A percentile compares a stretch with the other conserved stretches of the same genome.
Conservation (phyloP, 495 filamentous ascomycete genomes). For the Podospora comata region DNA sequence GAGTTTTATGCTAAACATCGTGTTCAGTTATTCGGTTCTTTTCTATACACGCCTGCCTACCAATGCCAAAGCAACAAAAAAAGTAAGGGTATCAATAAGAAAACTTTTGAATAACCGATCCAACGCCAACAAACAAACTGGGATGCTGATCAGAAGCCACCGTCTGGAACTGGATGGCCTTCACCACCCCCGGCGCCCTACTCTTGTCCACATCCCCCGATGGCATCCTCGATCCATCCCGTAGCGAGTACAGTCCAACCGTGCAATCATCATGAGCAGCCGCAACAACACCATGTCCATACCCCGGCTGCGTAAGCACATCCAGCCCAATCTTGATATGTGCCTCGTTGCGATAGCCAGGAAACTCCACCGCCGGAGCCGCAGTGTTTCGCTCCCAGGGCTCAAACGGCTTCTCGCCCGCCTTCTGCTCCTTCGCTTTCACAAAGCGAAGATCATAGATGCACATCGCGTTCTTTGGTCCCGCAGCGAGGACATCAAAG, state of each 20-base stretch:
- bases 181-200: constrained; percentile 16
- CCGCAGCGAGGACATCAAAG: constrained; percentile 40
- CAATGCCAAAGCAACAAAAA: not conserved
- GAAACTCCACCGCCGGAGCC: constrained; percentile 36
- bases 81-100: constrained; percentile 24
- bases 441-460: constrained; percentile 42
- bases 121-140: constrained; percentile 19
- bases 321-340: constrained; percentile 39
- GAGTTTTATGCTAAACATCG: not conserved
- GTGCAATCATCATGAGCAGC: constrained; percentile 42
- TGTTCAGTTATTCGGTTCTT: not conserved
- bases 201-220: constrained; percentile 12
- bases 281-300: constrained; percentile 34
- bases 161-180: constrained; percentile 10
- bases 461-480: constrained; percentile 33
- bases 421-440: not conserved
- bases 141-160: constrained; percentile 16
- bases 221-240: constrained; percentile 32
- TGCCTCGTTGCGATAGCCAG: constrained; percentile 36
- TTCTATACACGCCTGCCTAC: not conserved
- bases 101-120: constrained; percentile 27
- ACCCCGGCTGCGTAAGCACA: constrained; percentile 23
- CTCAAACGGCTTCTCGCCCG: not conserved
- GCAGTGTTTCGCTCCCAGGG: not conserved
- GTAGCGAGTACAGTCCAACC: constrained; percentile 42